phyloP scores from a whole-genome alignment of 129 eudicot species.

The Flaveria robusta region DNA sequence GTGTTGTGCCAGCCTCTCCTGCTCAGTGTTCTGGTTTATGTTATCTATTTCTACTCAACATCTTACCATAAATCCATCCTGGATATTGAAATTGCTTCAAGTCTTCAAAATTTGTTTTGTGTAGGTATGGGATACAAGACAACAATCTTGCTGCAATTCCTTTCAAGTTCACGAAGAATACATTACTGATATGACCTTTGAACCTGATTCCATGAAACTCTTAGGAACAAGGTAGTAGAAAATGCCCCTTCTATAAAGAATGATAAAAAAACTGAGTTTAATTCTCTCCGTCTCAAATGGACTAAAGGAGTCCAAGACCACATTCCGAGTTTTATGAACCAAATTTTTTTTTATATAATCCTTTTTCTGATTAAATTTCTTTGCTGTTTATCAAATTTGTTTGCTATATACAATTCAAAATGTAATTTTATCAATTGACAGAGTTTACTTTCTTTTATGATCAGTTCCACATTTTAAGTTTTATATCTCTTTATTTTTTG shows the following conservation, averaged over 20 bases:
- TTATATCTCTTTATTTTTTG: slow-evolving; percentile 4
- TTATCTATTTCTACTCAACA: not conserved
- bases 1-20: not conserved
- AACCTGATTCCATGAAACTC: slow-evolving; percentile 81
- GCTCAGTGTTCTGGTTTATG: not conserved
- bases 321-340: not conserved
- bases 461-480: not conserved
- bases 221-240: slow-evolving; percentile 74
- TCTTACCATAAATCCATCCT: not conserved
- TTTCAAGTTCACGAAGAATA: slow-evolving; percentile 86
- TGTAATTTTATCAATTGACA: not conserved
- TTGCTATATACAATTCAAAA: not conserved
- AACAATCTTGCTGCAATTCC: slow-evolving; percentile 77
- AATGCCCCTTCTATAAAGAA: not conserved
- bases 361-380: not conserved
- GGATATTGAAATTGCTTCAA: not conserved
- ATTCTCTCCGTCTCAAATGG: not conserved
- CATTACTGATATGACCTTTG: slow-evolving; percentile 92
- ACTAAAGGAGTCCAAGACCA: too few relatives aligned
- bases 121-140: slow-evolving; percentile 98
- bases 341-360: not conserved
- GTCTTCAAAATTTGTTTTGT: slow-evolving; percentile 7
- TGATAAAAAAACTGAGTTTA: not conserved
- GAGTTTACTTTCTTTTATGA: not conserved
- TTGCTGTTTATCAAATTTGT: too few relatives aligned